phyloP scores from a whole-genome alignment of 148 eudicot genomes.

The Fagopyrum esculentum region DNA sequence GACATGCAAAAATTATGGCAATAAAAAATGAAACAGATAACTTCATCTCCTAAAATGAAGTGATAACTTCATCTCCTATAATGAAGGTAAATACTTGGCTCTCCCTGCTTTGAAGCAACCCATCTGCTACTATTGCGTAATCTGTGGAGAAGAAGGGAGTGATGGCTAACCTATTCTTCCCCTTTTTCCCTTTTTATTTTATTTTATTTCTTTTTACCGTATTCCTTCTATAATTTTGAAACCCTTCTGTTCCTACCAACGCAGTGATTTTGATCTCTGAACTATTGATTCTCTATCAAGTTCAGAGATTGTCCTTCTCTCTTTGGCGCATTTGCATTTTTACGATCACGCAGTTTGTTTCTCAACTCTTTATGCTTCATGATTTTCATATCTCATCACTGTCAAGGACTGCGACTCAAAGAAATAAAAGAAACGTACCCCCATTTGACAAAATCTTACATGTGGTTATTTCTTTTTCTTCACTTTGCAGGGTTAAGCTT shows the following conservation, averaged over 20 bases:
- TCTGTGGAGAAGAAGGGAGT: background rate
- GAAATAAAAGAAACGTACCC: no score
- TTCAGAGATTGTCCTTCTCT: background rate
- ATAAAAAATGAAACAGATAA: background rate
- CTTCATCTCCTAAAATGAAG: background rate
- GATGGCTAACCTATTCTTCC: background rate
- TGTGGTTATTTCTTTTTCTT: background rate
- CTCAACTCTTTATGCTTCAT: background rate
- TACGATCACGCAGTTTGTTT: background rate
- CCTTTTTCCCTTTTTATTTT: no score
- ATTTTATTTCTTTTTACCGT: background rate
- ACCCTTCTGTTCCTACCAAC: background rate
- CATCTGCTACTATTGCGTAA: background rate
- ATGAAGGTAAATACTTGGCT: background rate
- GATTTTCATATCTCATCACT: background rate
- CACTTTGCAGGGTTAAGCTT: background rate
- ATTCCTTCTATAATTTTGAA: background rate
- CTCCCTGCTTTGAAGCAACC: background rate
- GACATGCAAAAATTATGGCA: background rate
- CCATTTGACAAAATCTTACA: background rate
- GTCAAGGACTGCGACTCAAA: background rate
- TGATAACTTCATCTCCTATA: background rate
- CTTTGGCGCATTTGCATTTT: background rate
- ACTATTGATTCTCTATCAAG: background rate
- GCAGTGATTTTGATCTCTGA: background rate